These are phyloP conservation scores for Hibiscus mutabilis DNA, from an alignment of 345 rosid genomes.

Conservation along the genomic window DNA sequence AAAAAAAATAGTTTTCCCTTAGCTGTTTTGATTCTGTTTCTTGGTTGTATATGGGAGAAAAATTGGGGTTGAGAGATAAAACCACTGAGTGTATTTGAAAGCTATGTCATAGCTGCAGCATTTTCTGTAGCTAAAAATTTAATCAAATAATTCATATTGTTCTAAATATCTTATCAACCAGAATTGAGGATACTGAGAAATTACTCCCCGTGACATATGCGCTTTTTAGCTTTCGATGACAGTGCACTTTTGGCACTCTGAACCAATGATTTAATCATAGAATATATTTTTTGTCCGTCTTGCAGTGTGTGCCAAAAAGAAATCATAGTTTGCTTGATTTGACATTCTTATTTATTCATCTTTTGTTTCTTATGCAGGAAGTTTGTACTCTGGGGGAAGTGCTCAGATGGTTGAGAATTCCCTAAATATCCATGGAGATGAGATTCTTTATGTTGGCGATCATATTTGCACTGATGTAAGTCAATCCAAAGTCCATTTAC, in stretches of 20 bases:
- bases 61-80: background rate
- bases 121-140: background rate
- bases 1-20: background rate
- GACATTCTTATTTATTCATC: background rate
- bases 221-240: background rate
- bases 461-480: slow-evolving; percentile 97
- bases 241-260: background rate
- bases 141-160: background rate
- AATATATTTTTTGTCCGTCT: background rate
- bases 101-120: background rate
- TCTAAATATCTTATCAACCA: background rate
- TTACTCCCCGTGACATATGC: background rate
- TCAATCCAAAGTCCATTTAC: slow-evolving; percentile 81
- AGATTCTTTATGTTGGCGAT: slow-evolving; percentile 88
- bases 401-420: slow-evolving; percentile 95
- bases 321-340: background rate
- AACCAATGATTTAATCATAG: background rate
- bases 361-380: slow-evolving; percentile 41
- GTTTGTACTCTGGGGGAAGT: slow-evolving; percentile 92
- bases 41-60: background rate
- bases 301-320: background rate
- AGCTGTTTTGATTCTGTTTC: background rate
- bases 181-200: background rate
- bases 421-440: slow-evolving; percentile 84
- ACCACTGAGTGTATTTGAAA: slow-evolving; percentile 1